Evolutionary conservation across 2,329 filamentous ascomycete species (phyloP).

Genomic region (Trichophyton mentagrophytes): DNA sequence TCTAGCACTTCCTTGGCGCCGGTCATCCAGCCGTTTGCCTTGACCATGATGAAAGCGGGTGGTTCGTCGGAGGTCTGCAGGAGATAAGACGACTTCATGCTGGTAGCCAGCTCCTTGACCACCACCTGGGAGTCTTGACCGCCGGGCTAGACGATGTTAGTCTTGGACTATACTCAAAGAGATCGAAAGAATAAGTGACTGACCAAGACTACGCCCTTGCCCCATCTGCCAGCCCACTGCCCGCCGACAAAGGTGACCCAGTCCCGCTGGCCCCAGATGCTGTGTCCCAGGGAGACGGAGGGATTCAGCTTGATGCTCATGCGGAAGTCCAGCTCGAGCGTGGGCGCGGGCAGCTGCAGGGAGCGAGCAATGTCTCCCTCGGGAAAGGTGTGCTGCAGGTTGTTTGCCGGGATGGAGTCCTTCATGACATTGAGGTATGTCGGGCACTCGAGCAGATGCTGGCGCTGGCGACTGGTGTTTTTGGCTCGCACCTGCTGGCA

Average conservation of each 20-base stretch:
- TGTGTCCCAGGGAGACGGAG: slow-evolving; percentile 34
- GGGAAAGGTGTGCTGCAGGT: slow-evolving; percentile 39
- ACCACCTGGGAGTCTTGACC: slow-evolving; percentile 39
- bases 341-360: slow-evolving; percentile 35
- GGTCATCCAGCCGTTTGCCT: slow-evolving; percentile 37
- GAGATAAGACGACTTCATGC: slow-evolving; percentile 34
- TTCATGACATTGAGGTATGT: slow-evolving; percentile 42
- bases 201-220: slow-evolving; percentile 40
- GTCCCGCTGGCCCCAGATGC: slow-evolving; percentile 38
- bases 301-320: slow-evolving; percentile 43
- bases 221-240: slow-evolving; percentile 42
- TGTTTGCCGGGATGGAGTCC: slow-evolving; percentile 40
- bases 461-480: slow-evolving; percentile 39
- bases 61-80: slow-evolving; percentile 41
- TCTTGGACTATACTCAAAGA: neutral
- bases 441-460: slow-evolving; percentile 37
- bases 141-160: slow-evolving; percentile 27
- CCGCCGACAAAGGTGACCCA: slow-evolving; percentile 41
- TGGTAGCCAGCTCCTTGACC: slow-evolving; percentile 37
- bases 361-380: slow-evolving; percentile 38
- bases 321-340: slow-evolving; percentile 40
- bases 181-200: slow-evolving; percentile 13
- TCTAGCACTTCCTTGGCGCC: slow-evolving; percentile 38
- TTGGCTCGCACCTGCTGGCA: slow-evolving; percentile 39
- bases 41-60: slow-evolving; percentile 37